Evolutionary conservation across 441 rosid species (phyloP).

Genomic region (Cnidoscolus chayamansa): DNA sequence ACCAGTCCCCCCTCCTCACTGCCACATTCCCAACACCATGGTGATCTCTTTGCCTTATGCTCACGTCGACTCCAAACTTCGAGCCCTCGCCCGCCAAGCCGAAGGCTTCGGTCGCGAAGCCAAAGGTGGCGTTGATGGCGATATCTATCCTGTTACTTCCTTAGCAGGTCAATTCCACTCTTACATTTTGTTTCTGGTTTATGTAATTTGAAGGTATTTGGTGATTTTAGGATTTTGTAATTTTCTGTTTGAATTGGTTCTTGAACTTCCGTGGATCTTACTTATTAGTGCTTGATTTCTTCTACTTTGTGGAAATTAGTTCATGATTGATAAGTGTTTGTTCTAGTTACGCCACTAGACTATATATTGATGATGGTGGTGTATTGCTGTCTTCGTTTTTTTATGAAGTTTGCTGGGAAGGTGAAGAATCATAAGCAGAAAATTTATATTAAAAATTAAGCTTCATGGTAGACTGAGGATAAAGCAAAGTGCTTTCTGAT

Average conservation of each 20-base stretch:
- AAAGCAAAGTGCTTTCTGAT: too few relatives aligned
- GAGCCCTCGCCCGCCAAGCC: constrained; percentile 73
- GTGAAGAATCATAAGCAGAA: too few relatives aligned
- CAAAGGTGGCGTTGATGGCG: constrained; percentile 75
- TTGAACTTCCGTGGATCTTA: not conserved
- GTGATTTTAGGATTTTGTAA: not conserved
- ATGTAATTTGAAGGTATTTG: too few relatives aligned
- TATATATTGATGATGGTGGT: too few relatives aligned
- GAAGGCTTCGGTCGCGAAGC: constrained; percentile 84
- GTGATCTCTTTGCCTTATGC: constrained; percentile 49
- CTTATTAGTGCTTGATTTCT: not conserved
- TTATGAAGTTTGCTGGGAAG: too few relatives aligned
- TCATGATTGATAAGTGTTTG: too few relatives aligned
- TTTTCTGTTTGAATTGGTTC: not conserved
- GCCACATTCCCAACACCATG: constrained; percentile 22
- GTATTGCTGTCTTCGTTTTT: too few relatives aligned
- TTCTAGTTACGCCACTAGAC: too few relatives aligned
- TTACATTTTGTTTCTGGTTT: not conserved
- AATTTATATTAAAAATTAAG: too few relatives aligned
- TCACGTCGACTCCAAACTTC: constrained; percentile 56
- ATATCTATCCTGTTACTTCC: constrained; percentile 57
- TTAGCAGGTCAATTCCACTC: constrained; percentile 46
- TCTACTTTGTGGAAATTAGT: not conserved
- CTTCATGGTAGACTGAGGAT: too few relatives aligned
- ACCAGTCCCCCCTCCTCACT: constrained; percentile 13